Percentiles rank a stretch among this genome's conserved stretches.
Conservation (phyloP, 176 grass and related monocot genomes). For the Lolium perenne region DNA sequence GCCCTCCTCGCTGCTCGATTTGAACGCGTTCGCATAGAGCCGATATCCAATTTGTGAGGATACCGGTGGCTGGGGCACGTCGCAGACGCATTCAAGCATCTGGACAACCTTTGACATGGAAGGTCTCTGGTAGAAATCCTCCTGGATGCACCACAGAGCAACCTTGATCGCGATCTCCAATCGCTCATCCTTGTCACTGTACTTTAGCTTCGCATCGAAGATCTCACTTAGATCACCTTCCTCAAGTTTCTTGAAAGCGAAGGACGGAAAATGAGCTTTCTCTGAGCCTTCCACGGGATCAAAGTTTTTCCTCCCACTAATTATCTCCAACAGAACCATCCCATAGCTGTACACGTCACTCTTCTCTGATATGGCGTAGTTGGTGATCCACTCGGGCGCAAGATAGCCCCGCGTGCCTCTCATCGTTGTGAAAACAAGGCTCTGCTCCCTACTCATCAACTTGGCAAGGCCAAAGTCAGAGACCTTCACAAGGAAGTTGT, state of each 20-base stretch:
- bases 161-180: constrained; percentile 73
- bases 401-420: constrained; percentile 88
- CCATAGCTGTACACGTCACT: constrained; percentile 95
- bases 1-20: constrained; percentile 80
- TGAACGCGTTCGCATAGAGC: constrained; percentile 78
- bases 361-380: constrained; percentile 90
- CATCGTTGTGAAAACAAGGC: constrained; percentile 92
- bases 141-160: constrained; percentile 96
- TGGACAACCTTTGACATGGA: constrained; percentile 88
- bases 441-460: constrained; percentile 97
- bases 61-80: constrained; percentile 67
- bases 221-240: constrained; percentile 67
- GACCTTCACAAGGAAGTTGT: constrained; percentile 83
- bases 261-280: constrained; percentile 89
- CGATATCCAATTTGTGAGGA: constrained; percentile 72
- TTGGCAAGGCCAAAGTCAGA: constrained; percentile 99
- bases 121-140: constrained; percentile 77
- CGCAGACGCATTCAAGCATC: constrained; percentile 88
- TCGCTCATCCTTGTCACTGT: constrained; percentile 61
- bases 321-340: constrained; percentile 94
- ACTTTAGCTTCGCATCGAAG: constrained; percentile 59
- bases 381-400: constrained; percentile 94
- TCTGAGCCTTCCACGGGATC: constrained; percentile 71
- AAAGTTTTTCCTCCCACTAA: constrained; percentile 86
- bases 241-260: constrained; percentile 83